A percentile compares a stretch with the other conserved stretches of the same genome.
Evolutionary conservation across 1,139 yeast species (phyloP).

Genomic region (Taphrina betulina): DNA sequence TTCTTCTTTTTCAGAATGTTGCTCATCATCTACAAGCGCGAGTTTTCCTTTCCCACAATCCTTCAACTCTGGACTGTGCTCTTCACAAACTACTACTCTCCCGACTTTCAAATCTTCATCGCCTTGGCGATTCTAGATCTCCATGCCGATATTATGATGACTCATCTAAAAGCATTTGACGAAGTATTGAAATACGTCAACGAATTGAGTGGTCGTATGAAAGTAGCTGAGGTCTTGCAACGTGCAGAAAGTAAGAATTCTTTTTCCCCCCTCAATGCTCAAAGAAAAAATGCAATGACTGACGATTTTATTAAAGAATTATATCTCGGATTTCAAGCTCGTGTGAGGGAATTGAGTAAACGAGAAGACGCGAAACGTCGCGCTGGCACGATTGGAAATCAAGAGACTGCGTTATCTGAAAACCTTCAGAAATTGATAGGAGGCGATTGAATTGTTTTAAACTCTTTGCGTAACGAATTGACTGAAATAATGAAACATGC

Average conservation of each 20-base stretch:
- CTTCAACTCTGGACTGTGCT: conserved; percentile 86
- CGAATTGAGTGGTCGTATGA: conserved; percentile 52
- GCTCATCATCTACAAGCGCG: conserved; percentile 92
- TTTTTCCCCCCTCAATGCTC: neutral
- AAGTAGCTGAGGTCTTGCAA: conserved; percentile 21
- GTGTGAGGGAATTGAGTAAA: conserved; percentile 18
- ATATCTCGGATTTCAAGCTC: conserved; percentile 29
- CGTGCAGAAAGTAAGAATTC: conserved; percentile 25
- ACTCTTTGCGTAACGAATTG: neutral
- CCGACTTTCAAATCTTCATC: conserved; percentile 83
- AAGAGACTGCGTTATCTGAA: neutral
- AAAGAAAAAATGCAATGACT: neutral
- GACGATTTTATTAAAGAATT: neutral
- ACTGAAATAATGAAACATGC: too few relatives aligned
- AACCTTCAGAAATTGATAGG: conserved; percentile 9
- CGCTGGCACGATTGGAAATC: neutral
- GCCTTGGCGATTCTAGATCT: conserved; percentile 86
- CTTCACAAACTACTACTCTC: conserved; percentile 81
- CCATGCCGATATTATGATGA: conserved; percentile 73
- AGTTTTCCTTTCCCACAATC: conserved; percentile 77
- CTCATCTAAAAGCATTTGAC: conserved; percentile 74
- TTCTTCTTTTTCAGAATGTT: conserved; percentile 95
- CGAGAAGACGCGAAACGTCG: conserved; percentile 18
- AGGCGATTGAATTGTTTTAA: neutral
- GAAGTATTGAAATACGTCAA: conserved; percentile 91